Conservation (phyloP, 768 basidiomycete species). For the Imleria badia region DNA sequence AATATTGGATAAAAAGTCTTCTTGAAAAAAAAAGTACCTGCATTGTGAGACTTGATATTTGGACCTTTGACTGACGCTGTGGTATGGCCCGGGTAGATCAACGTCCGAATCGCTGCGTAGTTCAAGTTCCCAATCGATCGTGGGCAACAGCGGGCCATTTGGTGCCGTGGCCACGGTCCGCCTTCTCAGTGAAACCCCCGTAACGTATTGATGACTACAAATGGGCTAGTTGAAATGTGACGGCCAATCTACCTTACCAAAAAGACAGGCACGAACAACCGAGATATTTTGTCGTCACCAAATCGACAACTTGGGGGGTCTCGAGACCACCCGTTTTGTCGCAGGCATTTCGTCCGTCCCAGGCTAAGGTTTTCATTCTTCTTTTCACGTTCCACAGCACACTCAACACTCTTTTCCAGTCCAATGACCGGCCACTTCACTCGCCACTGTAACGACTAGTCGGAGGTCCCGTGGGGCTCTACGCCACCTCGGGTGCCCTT, state of each 20-base stretch:
- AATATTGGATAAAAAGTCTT: not conserved
- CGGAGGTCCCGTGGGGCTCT: no score
- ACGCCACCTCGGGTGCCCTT: not conserved
- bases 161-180: no score
- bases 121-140: no score
- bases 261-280: slow-evolving; percentile 1
- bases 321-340: slow-evolving; percentile 21
- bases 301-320: slow-evolving; percentile 24
- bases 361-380: not conserved
- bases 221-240: not conserved
- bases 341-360: not conserved
- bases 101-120: no score
- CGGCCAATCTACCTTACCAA: not conserved
- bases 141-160: no score
- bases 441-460: not conserved
- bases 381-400: not conserved
- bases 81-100: no score
- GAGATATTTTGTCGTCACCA: slow-evolving; percentile 11
- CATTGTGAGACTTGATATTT: no score
- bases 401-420: not conserved
- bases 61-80: no score
- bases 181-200: not conserved
- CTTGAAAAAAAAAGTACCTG: not conserved
- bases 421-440: not conserved
- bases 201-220: not conserved